Evolutionary conservation across 495 filamentous ascomycete genomes (phyloP).

Genomic region (Aspergillus affinis): DNA sequence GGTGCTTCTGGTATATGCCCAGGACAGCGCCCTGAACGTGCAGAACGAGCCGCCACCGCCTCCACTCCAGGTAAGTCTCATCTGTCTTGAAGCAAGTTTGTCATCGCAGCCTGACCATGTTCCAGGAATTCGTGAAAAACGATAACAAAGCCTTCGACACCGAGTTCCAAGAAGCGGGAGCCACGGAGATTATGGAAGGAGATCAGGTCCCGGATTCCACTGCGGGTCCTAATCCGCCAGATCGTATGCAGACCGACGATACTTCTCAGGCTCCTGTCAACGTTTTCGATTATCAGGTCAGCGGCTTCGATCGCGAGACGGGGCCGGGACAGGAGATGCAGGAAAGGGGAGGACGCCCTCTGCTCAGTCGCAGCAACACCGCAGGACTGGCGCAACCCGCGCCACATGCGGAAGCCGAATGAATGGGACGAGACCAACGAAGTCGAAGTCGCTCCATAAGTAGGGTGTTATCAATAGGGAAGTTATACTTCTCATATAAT

Average conservation of each 20-base stretch:
- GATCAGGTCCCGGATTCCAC: neutral
- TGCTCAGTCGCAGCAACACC: conserved; percentile 24
- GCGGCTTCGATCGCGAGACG: conserved; percentile 33
- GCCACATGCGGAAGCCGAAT: conserved; percentile 3
- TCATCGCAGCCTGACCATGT: conserved; percentile 1
- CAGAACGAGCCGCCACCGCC: conserved; percentile 32
- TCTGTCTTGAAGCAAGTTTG: neutral
- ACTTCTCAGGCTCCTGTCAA: conserved; percentile 24
- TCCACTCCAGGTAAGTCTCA: conserved; percentile 40
- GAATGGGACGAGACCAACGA: conserved; percentile 16
- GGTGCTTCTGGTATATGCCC: conserved; percentile 54
- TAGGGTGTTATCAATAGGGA: neutral
- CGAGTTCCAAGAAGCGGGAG: conserved; percentile 35
- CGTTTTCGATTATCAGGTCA: conserved; percentile 45
- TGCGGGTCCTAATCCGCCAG: conserved; percentile 2
- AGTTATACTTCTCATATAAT: neutral
- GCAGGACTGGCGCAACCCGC: conserved; percentile 10
- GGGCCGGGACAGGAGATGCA: conserved; percentile 39
- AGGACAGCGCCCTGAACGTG: conserved; percentile 40
- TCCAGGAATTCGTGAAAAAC: conserved; percentile 44
- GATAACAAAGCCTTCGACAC: conserved; percentile 49
- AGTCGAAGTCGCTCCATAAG: conserved; percentile 16
- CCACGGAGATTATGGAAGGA: neutral
- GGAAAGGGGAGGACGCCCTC: conserved; percentile 28
- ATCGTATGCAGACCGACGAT: neutral